phyloP scores from a whole-genome alignment of 805 yeast species.

The Candida sanyiensis region DNA sequence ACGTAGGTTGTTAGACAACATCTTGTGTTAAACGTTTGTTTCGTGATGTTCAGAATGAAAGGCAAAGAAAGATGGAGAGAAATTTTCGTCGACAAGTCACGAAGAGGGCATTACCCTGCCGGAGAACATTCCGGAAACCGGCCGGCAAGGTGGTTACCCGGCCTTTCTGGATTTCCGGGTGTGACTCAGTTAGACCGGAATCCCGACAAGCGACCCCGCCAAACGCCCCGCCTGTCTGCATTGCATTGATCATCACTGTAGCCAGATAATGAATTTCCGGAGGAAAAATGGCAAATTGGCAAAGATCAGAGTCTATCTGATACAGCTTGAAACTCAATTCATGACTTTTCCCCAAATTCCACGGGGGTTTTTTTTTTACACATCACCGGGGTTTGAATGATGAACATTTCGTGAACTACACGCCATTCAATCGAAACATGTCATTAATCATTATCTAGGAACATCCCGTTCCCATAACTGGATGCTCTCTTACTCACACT shows the following conservation, averaged over 20 bases:
- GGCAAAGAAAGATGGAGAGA: constrained; percentile 2
- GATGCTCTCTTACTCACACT: neutral
- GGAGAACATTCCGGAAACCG: constrained; percentile 6
- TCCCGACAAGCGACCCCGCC: neutral
- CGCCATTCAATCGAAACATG: too few species aligned
- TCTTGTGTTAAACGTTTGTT: constrained; percentile 10
- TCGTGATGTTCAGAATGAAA: neutral
- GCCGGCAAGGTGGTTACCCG: neutral
- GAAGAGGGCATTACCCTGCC: constrained; percentile 5
- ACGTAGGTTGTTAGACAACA: constrained; percentile 26
- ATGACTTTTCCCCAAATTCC: too few species aligned
- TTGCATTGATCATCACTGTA: too few species aligned
- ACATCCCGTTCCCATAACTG: too few species aligned
- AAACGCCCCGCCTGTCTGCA: too few species aligned
- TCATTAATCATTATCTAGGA: neutral
- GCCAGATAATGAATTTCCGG: too few species aligned
- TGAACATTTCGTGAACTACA: too few species aligned
- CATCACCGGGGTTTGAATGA: too few species aligned
- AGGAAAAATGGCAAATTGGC: too few species aligned
- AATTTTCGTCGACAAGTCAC: constrained; percentile 3
- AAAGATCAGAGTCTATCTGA: too few species aligned
- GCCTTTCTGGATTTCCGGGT: neutral
- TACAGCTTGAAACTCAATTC: too few species aligned
- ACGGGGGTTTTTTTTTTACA: too few species aligned
- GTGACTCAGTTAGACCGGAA: neutral